Percentiles rank a stretch among this genome's conserved stretches.
These are phyloP conservation scores for Yueomyces sinensis DNA, from an alignment of 805 yeast genomes.

Conservation along the genomic window DNA sequence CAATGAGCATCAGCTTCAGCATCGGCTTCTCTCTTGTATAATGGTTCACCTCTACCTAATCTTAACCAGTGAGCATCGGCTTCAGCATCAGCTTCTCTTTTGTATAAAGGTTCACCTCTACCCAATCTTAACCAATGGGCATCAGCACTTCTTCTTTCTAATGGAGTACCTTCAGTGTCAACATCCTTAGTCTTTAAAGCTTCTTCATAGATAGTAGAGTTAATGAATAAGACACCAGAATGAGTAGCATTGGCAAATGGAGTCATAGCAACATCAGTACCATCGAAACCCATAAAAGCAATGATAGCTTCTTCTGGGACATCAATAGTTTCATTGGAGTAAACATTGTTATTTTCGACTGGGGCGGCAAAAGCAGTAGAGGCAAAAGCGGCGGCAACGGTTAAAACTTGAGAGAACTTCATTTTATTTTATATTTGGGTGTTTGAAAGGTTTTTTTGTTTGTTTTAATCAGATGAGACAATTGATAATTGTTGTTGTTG, in stretches of 20 bases:
- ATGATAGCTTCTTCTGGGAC: slow-evolving; percentile 22
- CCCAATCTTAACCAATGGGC: slow-evolving; percentile 17
- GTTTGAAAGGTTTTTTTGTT: neutral
- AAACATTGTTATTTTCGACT: slow-evolving; percentile 6
- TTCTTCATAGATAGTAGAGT: slow-evolving; percentile 18
- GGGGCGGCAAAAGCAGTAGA: slow-evolving; percentile 13
- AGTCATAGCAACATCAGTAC: slow-evolving; percentile 12
- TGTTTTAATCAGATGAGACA: neutral
- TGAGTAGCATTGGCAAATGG: slow-evolving; percentile 19
- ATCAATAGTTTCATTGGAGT: slow-evolving; percentile 2
- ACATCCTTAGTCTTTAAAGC: slow-evolving; percentile 9
- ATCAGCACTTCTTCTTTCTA: slow-evolving; percentile 19
- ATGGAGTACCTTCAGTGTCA: slow-evolving; percentile 1
- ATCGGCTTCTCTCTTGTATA: slow-evolving; percentile 20
- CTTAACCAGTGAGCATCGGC: slow-evolving; percentile 19
- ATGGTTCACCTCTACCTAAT: slow-evolving; percentile 15
- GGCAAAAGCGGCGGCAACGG: slow-evolving; percentile 6
- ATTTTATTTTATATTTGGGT: slow-evolving; percentile 4
- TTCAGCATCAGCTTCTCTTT: slow-evolving; percentile 15
- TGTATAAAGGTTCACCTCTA: slow-evolving; percentile 18
- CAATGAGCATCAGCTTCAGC: slow-evolving; percentile 18
- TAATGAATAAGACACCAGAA: slow-evolving; percentile 19
- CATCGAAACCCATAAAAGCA: slow-evolving; percentile 19
- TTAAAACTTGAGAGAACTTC: slow-evolving; percentile 10
- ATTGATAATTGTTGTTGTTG: neutral